phyloP scores from a whole-genome alignment of 106 monocot genomes.

The Allium fistulosum region DNA sequence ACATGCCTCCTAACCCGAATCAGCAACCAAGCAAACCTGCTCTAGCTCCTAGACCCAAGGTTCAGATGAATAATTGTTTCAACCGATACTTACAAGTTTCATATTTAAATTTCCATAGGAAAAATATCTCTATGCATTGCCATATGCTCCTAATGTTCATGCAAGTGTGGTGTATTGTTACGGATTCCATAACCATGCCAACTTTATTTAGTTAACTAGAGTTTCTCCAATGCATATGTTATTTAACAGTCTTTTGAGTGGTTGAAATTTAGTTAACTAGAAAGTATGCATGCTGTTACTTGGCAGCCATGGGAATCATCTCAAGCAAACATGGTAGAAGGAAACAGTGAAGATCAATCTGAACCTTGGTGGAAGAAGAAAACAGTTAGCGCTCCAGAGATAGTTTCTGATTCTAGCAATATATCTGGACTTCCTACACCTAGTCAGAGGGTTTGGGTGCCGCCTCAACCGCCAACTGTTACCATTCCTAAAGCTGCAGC shows the following conservation, averaged over 20 bases:
- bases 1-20: constrained; percentile 58
- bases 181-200: too few species aligned
- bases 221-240: too few species aligned
- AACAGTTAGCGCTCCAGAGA: constrained; percentile 46
- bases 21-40: constrained; percentile 43
- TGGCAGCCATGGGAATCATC: constrained; percentile 36
- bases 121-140: too few species aligned
- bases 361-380: constrained; percentile 53
- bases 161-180: too few species aligned
- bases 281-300: too few species aligned
- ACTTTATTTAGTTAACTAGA: too few species aligned
- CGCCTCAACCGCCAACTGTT: constrained; percentile 85
- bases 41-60: constrained; percentile 50
- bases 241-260: too few species aligned
- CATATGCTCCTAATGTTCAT: too few species aligned
- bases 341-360: constrained; percentile 11
- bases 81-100: background rate
- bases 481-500: constrained; percentile 68
- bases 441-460: constrained; percentile 61
- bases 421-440: constrained; percentile 14
- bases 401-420: constrained; percentile 39
- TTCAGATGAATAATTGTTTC: constrained; percentile 2
- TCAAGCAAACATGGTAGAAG: background rate
- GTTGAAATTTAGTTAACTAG: too few species aligned
- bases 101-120: background rate